These are phyloP conservation scores for Ophiostoma triangulosporum DNA, from an alignment of 2,329 filamentous ascomycete genomes.

Conservation along the genomic window DNA sequence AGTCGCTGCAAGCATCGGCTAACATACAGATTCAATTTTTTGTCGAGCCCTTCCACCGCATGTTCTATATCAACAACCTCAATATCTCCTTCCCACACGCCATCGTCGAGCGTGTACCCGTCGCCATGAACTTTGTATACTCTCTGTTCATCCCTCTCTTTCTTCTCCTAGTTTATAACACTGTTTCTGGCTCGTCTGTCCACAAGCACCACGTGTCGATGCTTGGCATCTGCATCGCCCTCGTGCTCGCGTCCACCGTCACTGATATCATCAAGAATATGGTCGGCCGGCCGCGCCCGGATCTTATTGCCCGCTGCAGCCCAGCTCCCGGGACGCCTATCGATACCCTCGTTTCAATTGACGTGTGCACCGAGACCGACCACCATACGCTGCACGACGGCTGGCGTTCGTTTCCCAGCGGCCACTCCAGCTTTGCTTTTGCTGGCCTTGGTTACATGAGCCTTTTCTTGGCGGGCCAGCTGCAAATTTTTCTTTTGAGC, in stretches of 20 bases:
- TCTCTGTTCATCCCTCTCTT: constrained; percentile 58
- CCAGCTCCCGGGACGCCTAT: constrained; percentile 39
- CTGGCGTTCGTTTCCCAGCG: constrained; percentile 72
- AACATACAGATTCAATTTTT: constrained; percentile 45
- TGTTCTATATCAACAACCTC: constrained; percentile 81
- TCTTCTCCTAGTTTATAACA: constrained; percentile 52
- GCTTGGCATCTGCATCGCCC: constrained; percentile 63
- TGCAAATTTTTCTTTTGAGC: constrained; percentile 38
- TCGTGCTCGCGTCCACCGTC: constrained; percentile 67
- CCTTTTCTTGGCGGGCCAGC: constrained; percentile 55
- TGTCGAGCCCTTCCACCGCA: constrained; percentile 78
- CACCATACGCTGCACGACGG: constrained; percentile 64
- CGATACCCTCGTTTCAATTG: constrained; percentile 44
- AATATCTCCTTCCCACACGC: constrained; percentile 80
- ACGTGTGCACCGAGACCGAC: constrained; percentile 59
- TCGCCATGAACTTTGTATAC: constrained; percentile 72
- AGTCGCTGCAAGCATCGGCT: too few species aligned
- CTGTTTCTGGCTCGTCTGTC: constrained; percentile 43
- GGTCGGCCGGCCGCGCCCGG: constrained; percentile 52
- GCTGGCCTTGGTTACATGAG: constrained; percentile 63
- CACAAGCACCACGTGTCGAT: constrained; percentile 80
- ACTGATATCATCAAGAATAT: constrained; percentile 88
- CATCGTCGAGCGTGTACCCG: constrained; percentile 66
- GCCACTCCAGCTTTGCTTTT: constrained; percentile 69
- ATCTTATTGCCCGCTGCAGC: constrained; percentile 60